Percentiles rank a stretch among this genome's conserved stretches.
These are phyloP conservation scores for Exidia glandulosa DNA, from an alignment of 768 basidiomycete genomes.

Conservation along the genomic window DNA sequence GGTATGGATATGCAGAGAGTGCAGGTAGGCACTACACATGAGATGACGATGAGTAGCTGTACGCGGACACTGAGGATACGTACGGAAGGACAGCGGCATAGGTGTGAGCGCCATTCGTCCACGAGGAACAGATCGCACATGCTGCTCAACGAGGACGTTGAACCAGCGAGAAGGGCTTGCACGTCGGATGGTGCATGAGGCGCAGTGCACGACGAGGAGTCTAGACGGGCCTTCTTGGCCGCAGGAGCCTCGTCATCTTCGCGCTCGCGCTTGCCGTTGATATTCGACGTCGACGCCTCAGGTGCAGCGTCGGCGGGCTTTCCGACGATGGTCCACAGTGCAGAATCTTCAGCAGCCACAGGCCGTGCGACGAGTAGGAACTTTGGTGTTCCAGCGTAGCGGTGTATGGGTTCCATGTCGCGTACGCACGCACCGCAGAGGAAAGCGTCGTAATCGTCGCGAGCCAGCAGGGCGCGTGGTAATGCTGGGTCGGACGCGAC, in stretches of 20 bases:
- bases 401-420: constrained; percentile 37
- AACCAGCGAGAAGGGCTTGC: constrained; percentile 20
- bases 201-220: background rate
- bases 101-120: constrained; percentile 25
- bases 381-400: constrained; percentile 60
- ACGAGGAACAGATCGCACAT: constrained; percentile 47
- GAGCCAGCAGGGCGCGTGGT: constrained; percentile 56
- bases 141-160: no score
- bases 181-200: constrained; percentile 30
- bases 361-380: constrained; percentile 54
- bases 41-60: constrained; percentile 63
- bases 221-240: constrained; percentile 19
- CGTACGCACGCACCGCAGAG: constrained; percentile 63
- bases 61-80: constrained; percentile 48
- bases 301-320: constrained; percentile 9
- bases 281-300: constrained; percentile 11
- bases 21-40: constrained; percentile 74
- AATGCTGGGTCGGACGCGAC: constrained; percentile 46
- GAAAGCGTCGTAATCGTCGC: constrained; percentile 63
- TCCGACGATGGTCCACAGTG: constrained; percentile 41
- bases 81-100: background rate
- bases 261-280: background rate
- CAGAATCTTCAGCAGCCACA: constrained; percentile 14
- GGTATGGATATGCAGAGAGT: constrained; percentile 43
- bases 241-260: background rate